Evolutionary conservation across 169 alveolate species (phyloP).

Genomic region (Perkinsus chesapeaki): DNA sequence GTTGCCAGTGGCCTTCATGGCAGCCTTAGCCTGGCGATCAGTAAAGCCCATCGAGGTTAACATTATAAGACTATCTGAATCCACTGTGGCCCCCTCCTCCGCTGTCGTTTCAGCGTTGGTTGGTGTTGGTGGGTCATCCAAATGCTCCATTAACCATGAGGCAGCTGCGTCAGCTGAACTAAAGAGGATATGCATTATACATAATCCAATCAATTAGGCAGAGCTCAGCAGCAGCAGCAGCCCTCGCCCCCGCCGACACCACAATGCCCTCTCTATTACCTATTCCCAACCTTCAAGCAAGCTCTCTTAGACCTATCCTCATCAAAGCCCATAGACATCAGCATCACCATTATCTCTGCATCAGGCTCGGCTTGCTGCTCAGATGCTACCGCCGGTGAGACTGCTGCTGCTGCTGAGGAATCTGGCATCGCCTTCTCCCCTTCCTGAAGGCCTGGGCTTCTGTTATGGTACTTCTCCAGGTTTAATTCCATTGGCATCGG

Average conservation of each 20-base stretch:
- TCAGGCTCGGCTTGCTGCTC: slow-evolving; percentile 14
- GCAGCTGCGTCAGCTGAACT: slow-evolving; percentile 13
- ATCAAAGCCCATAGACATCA: background rate
- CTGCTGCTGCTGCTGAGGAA: background rate
- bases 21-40: background rate
- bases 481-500: slow-evolving; percentile 31
- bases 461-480: slow-evolving; percentile 14
- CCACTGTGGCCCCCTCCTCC: background rate
- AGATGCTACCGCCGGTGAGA: background rate
- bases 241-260: background rate
- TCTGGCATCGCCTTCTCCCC: slow-evolving; percentile 33
- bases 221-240: background rate
- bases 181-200: background rate
- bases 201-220: background rate
- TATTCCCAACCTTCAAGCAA: background rate
- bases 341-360: slow-evolving; percentile 13
- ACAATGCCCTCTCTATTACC: slow-evolving; percentile 5
- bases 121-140: background rate
- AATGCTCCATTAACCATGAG: slow-evolving; percentile 15
- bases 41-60: background rate
- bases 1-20: background rate
- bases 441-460: slow-evolving; percentile 17
- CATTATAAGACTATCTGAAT: background rate
- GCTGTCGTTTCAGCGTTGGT: background rate
- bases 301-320: background rate